Percentiles rank a stretch among this genome's conserved stretches.
These are phyloP conservation scores for Paecilomyces fulvus DNA, from an alignment of 2,329 filamentous ascomycete species.

Conservation along the genomic window DNA sequence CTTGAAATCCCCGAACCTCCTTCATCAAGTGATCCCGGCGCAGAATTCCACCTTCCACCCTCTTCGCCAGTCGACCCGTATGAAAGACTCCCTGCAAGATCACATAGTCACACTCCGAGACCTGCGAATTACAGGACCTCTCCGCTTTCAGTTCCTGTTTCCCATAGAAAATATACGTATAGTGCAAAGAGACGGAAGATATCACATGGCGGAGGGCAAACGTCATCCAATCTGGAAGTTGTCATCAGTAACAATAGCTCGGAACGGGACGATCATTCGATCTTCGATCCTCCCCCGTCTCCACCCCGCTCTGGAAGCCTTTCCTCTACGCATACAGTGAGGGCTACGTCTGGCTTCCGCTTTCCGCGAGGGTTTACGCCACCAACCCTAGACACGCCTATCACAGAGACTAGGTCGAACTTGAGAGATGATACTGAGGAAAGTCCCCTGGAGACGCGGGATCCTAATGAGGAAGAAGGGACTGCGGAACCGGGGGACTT, in stretches of 20 bases:
- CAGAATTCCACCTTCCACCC: conserved; percentile 22
- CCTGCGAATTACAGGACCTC: background rate
- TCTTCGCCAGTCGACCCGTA: conserved; percentile 15
- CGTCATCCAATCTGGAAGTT: conserved; percentile 13
- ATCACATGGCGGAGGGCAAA: conserved; percentile 11
- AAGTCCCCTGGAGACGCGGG: conserved; percentile 8
- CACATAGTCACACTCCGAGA: conserved; percentile 1
- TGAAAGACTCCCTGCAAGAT: conserved; percentile 3
- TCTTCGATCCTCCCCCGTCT: conserved; percentile 30
- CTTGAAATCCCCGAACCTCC: conserved; percentile 22
- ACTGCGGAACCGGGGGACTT: conserved; percentile 4
- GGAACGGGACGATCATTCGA: conserved; percentile 4
- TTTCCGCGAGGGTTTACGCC: conserved; percentile 29
- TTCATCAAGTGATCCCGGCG: conserved; percentile 21
- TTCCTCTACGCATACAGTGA: conserved; percentile 17
- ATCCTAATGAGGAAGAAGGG: conserved; percentile 8
- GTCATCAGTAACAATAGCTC: conserved; percentile 16
- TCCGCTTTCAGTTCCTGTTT: background rate
- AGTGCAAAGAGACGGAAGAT: conserved; percentile 30
- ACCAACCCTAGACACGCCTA: conserved; percentile 16
- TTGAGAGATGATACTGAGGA: conserved; percentile 11
- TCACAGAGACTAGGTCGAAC: conserved; percentile 13
- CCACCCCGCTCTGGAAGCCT: conserved; percentile 31
- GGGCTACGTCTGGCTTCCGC: conserved; percentile 21
- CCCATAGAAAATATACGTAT: conserved; percentile 5